Evolutionary conservation across 2,329 filamentous ascomycete genomes (phyloP), one percentile per base, ranked within the genome.

Genomic region (Eurotiales sp.): DNA sequence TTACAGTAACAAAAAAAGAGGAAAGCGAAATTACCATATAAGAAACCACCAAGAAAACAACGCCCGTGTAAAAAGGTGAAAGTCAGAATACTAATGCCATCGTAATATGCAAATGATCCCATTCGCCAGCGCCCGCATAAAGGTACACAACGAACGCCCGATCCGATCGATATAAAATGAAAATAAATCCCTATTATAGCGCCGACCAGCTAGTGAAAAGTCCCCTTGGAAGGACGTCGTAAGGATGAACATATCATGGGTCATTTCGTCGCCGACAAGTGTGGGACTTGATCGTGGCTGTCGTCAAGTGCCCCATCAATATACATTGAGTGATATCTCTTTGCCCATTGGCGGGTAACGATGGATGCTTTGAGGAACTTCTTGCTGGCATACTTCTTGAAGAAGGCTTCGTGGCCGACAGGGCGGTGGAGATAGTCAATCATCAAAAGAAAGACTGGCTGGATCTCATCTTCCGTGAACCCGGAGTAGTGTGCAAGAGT

Each of bases 381-480:
- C 80, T 97, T 99, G 82, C 90, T 95, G 51, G 93, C 93, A 70
- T 99, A 99, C 74, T 99, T 99, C 82, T 95, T 96, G 81, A 96
- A 97, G 79, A 99, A 96, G 32, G 93, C 95, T 69, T 97, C 92
- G 66, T 99, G 93, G 39, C 86, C 82, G 49, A 96, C 88, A 22
- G 92, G 93, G 11, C 88, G 85, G 53, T 88, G 87, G 34, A 99
- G 85, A 69, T 99, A 99, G 71, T 99, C 91, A 55, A 99, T 84
- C 91, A 99, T 96, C 55, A 97, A 80, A 62, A 87, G 82, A 65
- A 96, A 89, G 36, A 97, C 88, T 10, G 92, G 92, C 69, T 92
- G 83, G 60, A 99, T 90, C 72, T 99, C 89, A 42, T 92, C 84
- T 70, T 97, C 92, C 2, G 82, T 86, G 72, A 97, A 99, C 51